A percentile compares a stretch with the other conserved stretches of the same genome.
phyloP scores from a whole-genome alignment of 805 yeast species.

The Blastobotrys terrestris region DNA sequence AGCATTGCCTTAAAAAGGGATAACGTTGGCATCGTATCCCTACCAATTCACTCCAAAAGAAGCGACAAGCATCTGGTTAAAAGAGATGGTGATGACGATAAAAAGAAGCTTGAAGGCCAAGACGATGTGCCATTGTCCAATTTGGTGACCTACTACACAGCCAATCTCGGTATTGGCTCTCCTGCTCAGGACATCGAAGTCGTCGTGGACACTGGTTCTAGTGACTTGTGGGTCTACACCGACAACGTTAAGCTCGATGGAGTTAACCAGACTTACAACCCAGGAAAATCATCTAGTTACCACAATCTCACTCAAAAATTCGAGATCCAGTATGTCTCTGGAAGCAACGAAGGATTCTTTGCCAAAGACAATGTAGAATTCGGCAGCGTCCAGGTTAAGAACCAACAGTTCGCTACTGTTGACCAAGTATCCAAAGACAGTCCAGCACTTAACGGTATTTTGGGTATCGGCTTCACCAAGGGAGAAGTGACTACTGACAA shows the following conservation, averaged over 20 bases:
- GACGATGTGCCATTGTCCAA: not conserved
- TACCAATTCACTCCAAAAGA: not conserved
- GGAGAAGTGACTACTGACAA: slow-evolving; percentile 23
- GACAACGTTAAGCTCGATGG: slow-evolving; percentile 1
- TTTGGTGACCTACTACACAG: slow-evolving; percentile 6
- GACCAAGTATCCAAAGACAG: slow-evolving; percentile 1
- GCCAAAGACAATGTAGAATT: slow-evolving; percentile 55
- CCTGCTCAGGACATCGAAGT: slow-evolving; percentile 47
- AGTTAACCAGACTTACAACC: slow-evolving; percentile 4
- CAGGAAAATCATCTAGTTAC: slow-evolving; percentile 20
- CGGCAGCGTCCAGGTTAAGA: slow-evolving; percentile 40
- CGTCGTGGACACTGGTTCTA: slow-evolving; percentile 62
- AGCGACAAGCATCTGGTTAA: not conserved
- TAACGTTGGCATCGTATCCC: not conserved
- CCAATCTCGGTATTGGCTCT: slow-evolving; percentile 43
- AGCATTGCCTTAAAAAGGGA: not conserved
- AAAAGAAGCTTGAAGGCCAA: not conserved
- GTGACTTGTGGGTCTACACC: slow-evolving; percentile 52
- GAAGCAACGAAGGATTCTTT: slow-evolving; percentile 42
- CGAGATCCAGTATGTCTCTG: slow-evolving; percentile 31
- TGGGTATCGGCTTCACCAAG: slow-evolving; percentile 25
- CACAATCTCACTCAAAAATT: slow-evolving; percentile 18
- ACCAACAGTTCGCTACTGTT: slow-evolving; percentile 15
- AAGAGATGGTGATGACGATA: not conserved
- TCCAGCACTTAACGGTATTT: slow-evolving; percentile 13